Base-by-base conservation (phyloP, 371 early-diverging fungal species). In the Parasitella parasitica region DNA sequence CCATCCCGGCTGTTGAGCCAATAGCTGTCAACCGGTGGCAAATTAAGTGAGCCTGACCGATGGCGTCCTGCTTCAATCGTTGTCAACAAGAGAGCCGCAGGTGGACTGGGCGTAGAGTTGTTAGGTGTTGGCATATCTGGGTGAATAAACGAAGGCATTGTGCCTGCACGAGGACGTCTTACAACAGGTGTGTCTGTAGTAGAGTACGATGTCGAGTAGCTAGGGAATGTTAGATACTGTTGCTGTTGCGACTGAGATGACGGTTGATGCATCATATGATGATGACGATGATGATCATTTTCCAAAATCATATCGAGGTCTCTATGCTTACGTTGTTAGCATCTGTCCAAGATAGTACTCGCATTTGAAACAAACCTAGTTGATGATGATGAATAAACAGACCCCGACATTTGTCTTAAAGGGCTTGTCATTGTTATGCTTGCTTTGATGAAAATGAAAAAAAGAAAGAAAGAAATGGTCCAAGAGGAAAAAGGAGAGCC, bases 91-190 rank as follows among this genome's bases (percentile, higher is more conserved):
- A 75, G 62, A 48, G 71, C 75, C 0, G 85, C 66, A 86, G 70
- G 43, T 83, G 83, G 6, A 11, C 12, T 46, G 20, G 46, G 46
- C 13, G 46, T 24, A 20, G 12, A 24, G 87, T 78, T 34, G 85
- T 85, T 43, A 26, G 63, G 15, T n/a, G 67, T 39, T 64, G 41
- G 36, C 12, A 52, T 18, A 66, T 72, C 66, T 61, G 78, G 60
- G 46, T 84, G 70, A 41, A 85, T 73, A 65, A 84, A 79, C 6
- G 91, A 89, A 5, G 90, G 89, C 73, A 93, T 84, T 8, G 93
- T 93, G 32, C 91, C 93, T 13, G 93, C 91, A 57, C 93, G 81
- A 38, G 91, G 81, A 22, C 93, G 82, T 39, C 90, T 67, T 36
- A 66, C 51, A 16, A 62, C 43, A 16, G 66, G 20, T 24, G 46